Evolutionary conservation across 225 moss, liverwort and hornwort species (phyloP), one percentile per base, ranked within the genome.

Genomic region (Ulota crispa): DNA sequence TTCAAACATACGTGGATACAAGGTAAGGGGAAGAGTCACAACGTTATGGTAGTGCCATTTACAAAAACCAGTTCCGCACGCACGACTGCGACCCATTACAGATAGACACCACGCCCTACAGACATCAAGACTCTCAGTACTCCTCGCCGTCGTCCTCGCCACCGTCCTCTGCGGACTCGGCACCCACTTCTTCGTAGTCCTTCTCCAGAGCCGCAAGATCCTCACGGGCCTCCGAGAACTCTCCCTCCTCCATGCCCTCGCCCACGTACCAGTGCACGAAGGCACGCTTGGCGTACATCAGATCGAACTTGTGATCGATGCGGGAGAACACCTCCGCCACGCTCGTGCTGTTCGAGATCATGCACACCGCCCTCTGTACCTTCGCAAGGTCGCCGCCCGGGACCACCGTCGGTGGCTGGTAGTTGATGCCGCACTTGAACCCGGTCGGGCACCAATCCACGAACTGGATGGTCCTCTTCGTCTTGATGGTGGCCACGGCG

Each of bases 351-450:
- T 88, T 88, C 3, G 88, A 86, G 6, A 88, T 83, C 88, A 88
- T 88, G 83, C 88, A 88, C 70, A 81, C 81, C 0, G 88, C 88
- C 59, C 88, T 68, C 81, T 88, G 88, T 1, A 88, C 88, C 86
- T 88, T 88, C 15, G 88, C 88, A 1, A 88, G 83, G 24, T 88
- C 88, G n/a, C 88, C 88, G 8, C 88, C 88, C 0, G 88, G 88
- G 2, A 88, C 88, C 21, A 88, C 88, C 0, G 88, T 88, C 26
- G 90, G 90, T 4, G 90, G 90, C 90, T 90, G 90, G 69, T 90
- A 90, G 79, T 90, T 90, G 81, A 90, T 90, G 4, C 90, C 90
- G 75, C 90, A 90, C 90, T 90, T 90, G 79, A 90, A 90, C 6
- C 90, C 90, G 1, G 90, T 90, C 13, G 90, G 90, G 55, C 90